A percentile compares a stretch with the other conserved stretches of the same genome.
Evolutionary conservation across 352 stramenopile genomes (phyloP).

Genomic region (Phytophthora nicotianae): DNA sequence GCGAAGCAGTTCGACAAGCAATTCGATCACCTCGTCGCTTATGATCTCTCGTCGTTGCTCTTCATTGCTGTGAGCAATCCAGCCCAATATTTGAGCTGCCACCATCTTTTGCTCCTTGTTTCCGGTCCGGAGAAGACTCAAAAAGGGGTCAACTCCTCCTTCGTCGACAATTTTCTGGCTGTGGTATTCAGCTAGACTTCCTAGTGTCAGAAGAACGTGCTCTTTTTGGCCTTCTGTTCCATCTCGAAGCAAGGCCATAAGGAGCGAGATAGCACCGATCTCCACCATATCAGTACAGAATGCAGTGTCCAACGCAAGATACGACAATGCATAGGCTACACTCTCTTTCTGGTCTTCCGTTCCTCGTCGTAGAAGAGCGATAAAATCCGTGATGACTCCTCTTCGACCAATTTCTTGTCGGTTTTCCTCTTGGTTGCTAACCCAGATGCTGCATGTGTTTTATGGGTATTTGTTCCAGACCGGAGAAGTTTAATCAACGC

Average conservation of each 20-base stretch:
- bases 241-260: slow-evolving; percentile 7
- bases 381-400: slow-evolving; percentile 4
- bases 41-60: background rate
- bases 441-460: background rate
- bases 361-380: background rate
- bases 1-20: background rate
- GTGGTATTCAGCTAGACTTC: slow-evolving; percentile 13
- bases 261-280: background rate
- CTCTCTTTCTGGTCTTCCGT: slow-evolving; percentile 9
- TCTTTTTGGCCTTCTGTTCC: slow-evolving; percentile 4
- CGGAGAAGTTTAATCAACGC: background rate
- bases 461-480: background rate
- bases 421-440: background rate
- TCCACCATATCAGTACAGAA: background rate
- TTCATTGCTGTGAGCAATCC: slow-evolving; percentile 17
- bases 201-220: slow-evolving; percentile 11
- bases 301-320: background rate
- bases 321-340: background rate
- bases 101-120: slow-evolving; percentile 13
- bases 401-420: background rate
- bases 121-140: slow-evolving; percentile 7
- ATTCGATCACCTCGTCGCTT: slow-evolving; percentile 1
- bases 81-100: slow-evolving; percentile 11
- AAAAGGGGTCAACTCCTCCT: slow-evolving; percentile 14
- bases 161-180: slow-evolving; percentile 15